Conservation (phyloP, 768 basidiomycete species). For the Floccularia luteovirens region DNA sequence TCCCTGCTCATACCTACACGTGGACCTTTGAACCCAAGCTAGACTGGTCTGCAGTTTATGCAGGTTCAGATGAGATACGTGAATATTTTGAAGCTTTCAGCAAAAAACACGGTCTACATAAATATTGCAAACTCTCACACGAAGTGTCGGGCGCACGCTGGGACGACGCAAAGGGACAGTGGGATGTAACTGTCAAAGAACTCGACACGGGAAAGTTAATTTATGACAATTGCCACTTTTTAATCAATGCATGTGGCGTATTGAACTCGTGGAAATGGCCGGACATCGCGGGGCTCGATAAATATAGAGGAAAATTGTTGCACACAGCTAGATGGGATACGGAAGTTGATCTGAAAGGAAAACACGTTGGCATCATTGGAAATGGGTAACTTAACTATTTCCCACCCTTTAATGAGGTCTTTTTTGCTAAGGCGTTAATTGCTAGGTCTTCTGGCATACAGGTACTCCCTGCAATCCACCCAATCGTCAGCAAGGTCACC, state of each 20-base stretch:
- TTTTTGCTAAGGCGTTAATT: background rate
- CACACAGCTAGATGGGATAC: conserved; percentile 28
- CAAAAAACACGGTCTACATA: conserved; percentile 20
- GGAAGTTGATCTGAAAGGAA: conserved; percentile 21
- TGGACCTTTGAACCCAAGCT: conserved; percentile 24
- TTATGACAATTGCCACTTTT: conserved; percentile 20
- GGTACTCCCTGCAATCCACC: conserved; percentile 22
- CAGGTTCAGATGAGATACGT: conserved; percentile 19
- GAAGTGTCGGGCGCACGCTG: conserved; percentile 19
- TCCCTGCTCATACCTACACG: conserved; percentile 22
- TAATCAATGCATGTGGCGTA: conserved; percentile 23
- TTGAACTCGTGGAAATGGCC: conserved; percentile 32
- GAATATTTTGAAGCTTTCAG: conserved; percentile 20
- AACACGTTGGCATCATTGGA: conserved; percentile 30
- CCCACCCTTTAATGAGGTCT: background rate
- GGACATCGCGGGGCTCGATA: conserved; percentile 22
- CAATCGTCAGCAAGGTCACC: conserved; percentile 24
- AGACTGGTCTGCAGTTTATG: conserved; percentile 24
- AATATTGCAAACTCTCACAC: conserved; percentile 20
- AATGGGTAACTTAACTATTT: conserved; percentile 15
- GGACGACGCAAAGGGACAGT: conserved; percentile 16
- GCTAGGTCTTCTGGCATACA: conserved; percentile 24
- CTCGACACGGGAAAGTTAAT: conserved; percentile 9
- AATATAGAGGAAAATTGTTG: conserved; percentile 23
- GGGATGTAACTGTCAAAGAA: conserved; percentile 20